Evolutionary conservation across 2,329 filamentous ascomycete genomes (phyloP).

Genomic region (Ambrosiella cleistominuta): DNA sequence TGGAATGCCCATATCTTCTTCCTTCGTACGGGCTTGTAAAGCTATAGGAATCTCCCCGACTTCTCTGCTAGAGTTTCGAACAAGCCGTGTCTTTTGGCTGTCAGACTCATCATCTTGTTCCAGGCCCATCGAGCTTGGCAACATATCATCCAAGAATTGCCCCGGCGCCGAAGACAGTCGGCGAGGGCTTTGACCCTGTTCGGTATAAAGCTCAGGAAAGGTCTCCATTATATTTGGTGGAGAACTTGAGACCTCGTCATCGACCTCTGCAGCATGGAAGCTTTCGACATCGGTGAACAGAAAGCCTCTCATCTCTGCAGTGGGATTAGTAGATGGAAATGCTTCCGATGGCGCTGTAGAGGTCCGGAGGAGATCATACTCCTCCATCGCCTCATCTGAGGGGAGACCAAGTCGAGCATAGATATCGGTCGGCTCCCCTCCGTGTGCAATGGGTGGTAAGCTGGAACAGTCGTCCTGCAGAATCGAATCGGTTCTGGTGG

Average conservation of each 20-base stretch:
- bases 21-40: too few relatives aligned
- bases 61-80: not conserved
- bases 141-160: conserved; percentile 5
- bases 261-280: not conserved
- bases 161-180: conserved; percentile 4
- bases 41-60: not conserved
- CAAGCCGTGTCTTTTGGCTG: conserved; percentile 8
- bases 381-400: conserved; percentile 9
- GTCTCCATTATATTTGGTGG: not conserved
- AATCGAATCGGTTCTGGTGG: not conserved
- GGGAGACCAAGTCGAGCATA: conserved; percentile 10
- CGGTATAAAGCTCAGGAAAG: not conserved
- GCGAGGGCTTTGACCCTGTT: not conserved
- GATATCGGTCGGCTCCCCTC: not conserved
- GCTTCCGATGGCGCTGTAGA: conserved; percentile 8
- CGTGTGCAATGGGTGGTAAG: not conserved
- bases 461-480: not conserved
- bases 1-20: too few relatives aligned
- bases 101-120: conserved; percentile 6
- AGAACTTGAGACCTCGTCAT: not conserved
- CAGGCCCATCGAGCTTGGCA: conserved; percentile 10
- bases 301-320: conserved; percentile 3
- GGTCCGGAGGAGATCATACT: conserved; percentile 6
- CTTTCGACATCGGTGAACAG: not conserved
- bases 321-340: not conserved